Evolutionary conservation across 192 early-diverging fungal species (phyloP), one percentile per base, ranked within the genome.

Genomic region (Coemansia sp.): DNA sequence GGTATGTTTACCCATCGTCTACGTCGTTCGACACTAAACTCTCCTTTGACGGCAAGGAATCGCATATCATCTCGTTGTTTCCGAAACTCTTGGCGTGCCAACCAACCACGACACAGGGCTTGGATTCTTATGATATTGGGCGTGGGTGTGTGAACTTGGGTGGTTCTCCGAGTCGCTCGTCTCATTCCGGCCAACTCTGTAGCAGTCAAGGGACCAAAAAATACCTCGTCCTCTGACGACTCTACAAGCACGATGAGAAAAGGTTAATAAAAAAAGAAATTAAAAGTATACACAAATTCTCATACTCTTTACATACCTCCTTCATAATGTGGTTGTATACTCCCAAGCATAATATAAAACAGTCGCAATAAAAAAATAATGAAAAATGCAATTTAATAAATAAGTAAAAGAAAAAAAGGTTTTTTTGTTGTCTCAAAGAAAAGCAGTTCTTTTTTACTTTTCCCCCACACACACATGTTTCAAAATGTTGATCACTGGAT

Each of bases 141-240:
- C n/a, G 20, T 24, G 22, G 20, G 51, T 9, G 51, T 52, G 51
- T 24, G 51, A 52, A 52, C 18, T 24, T 73, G n/a, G 33, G 18
- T 57, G 24, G 36, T 31, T 40, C 44, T 22, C 31, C 52, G 27
- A 24, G 42, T 63, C n/a, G 13, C n/a, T 31, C 20, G 54, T 24
- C 36, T 27, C 55, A 34, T 51, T 11, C 36, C 55, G 0, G 60
- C n/a, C 27, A 83, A 63, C 67, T 83, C 80, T 1, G 41, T 44
- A 2, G 55, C 67, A 10, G 66, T 55, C 55, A 78, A 41, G 3
- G 80, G 80, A 12, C 80, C 80, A 46, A 83, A 83, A 54, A 83
- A 83, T 31, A 78, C 75, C 47, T 83, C 80, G 65, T 74, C 73
- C 24, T 84, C 76, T 15, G 57, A 20, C 47, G 47, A 20, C 18